Base-by-base conservation (phyloP, 805 yeast genomes). In the Metschnikowia matae region DNA sequence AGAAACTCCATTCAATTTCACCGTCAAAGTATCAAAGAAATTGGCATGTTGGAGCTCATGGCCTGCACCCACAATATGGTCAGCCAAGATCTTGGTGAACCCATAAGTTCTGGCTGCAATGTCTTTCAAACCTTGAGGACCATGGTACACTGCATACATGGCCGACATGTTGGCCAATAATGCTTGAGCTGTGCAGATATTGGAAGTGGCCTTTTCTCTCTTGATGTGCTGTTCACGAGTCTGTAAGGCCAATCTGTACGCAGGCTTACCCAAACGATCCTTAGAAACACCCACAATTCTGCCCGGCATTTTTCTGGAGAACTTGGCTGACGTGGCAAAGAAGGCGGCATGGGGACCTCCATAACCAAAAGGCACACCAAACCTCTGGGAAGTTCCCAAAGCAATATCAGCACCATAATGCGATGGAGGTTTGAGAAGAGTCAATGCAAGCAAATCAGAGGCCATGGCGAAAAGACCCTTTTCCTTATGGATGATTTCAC, bases 281-380 rank as follows among this genome's bases (percentile, higher is more conserved):
- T 88, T 89, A 37, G 96, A 84, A 38, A 88, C 83, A 64, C 99
- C 99, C 49, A 94, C 91, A 49, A 94, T 80, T 73, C 99, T 81
- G 40, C 99, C 99, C 2, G 99, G 99, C 67, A 94, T 89, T 69
- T 91, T 94, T 65, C 99, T 82, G 64, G 89, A 88, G 59, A 86
- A 77, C 49, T 82, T 78, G 52, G 83, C 81, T n/a, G 82, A 78
- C 38, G 92, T 96, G 7, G 98, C 89, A 61, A 94, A 91, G 71
- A 89, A 94, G 0, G 96, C 99, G 43, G 99, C 98, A 68, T 94
- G 99, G 3, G 99, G 99, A 18, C 99, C 99, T 63, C 99, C 99
- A 65, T 83, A 94, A 6, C 98, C 99, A 74, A 92, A 81, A 49
- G 99, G 98, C 37, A 92, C 97, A 62, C 99, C 99, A 61, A 94